phyloP scores from a whole-genome alignment of 495 filamentous ascomycete genomes.

The Penicillium coffeae region DNA sequence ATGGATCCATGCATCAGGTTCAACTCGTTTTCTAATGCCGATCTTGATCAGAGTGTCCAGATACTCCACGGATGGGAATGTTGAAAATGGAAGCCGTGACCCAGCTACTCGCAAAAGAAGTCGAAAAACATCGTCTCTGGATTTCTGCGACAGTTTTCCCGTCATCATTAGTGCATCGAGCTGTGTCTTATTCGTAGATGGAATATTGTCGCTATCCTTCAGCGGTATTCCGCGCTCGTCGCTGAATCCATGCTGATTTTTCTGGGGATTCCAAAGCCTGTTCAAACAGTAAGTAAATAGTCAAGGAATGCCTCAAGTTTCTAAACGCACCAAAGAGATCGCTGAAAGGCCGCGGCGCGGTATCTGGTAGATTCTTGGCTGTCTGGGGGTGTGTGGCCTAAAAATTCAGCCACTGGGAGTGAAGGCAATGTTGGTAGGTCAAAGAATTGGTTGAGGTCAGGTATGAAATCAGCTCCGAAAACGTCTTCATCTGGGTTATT shows the following conservation, averaged over 20 bases:
- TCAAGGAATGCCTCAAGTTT: neutral
- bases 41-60: conserved; percentile 58
- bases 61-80: conserved; percentile 53
- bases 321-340: conserved; percentile 22
- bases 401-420: no score
- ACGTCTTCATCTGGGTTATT: conserved; percentile 12
- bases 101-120: conserved; percentile 25
- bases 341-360: conserved; percentile 23
- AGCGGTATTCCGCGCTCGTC: conserved; percentile 22
- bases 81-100: conserved; percentile 43
- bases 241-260: conserved; percentile 28
- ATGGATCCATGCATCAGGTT: conserved; percentile 57
- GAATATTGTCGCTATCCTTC: conserved; percentile 21
- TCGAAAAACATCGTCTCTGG: conserved; percentile 25
- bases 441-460: conserved; percentile 20
- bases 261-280: conserved; percentile 28
- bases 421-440: conserved; percentile 8
- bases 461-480: conserved; percentile 19
- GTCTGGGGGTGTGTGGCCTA: conserved; percentile 4
- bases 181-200: conserved; percentile 10
- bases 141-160: conserved; percentile 14
- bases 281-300: neutral
- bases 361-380: conserved; percentile 14
- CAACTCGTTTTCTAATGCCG: conserved; percentile 50
- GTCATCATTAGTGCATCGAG: conserved; percentile 22